phyloP scores from a whole-genome alignment of 306 rosid species.

The Echinosophora koreensis region DNA sequence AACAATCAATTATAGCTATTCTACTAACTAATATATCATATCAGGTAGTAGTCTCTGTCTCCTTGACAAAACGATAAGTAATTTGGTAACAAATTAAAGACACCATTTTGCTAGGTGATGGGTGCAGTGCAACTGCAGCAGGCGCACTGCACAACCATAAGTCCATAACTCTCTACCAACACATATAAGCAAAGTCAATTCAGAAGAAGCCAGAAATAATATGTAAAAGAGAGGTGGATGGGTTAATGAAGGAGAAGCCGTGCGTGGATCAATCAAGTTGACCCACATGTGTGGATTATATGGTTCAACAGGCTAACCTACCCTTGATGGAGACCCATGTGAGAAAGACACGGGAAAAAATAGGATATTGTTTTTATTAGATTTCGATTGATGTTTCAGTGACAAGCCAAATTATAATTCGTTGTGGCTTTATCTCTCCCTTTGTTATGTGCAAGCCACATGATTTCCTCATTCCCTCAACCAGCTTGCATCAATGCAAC shows the following conservation, averaged over 20 bases:
- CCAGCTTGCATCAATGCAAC: conserved; percentile 38
- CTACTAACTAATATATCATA: too few relatives aligned
- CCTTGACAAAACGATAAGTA: too few relatives aligned
- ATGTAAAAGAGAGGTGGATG: background rate
- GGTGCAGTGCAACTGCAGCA: background rate
- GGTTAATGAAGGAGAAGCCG: background rate
- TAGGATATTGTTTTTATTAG: background rate
- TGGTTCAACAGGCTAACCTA: conserved; percentile 60
- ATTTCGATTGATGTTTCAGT: background rate
- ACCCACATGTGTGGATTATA: background rate
- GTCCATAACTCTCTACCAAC: background rate
- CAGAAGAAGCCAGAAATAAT: background rate
- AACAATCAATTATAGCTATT: too few relatives aligned
- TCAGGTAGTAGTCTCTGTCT: too few relatives aligned
- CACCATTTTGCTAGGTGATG: too few relatives aligned
- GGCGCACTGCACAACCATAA: background rate
- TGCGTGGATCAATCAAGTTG: background rate
- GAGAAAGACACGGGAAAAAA: background rate
- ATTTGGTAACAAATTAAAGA: too few relatives aligned
- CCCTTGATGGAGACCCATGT: conserved; percentile 34
- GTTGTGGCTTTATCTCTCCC: conserved; percentile 1
- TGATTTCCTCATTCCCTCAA: conserved; percentile 43
- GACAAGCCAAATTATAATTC: conserved; percentile 14
- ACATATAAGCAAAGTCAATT: background rate
- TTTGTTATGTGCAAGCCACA: conserved; percentile 3